A percentile compares a stretch with the other conserved stretches of the same genome.
phyloP scores from a whole-genome alignment of 345 rosid genomes.

The Brassica carinata region DNA sequence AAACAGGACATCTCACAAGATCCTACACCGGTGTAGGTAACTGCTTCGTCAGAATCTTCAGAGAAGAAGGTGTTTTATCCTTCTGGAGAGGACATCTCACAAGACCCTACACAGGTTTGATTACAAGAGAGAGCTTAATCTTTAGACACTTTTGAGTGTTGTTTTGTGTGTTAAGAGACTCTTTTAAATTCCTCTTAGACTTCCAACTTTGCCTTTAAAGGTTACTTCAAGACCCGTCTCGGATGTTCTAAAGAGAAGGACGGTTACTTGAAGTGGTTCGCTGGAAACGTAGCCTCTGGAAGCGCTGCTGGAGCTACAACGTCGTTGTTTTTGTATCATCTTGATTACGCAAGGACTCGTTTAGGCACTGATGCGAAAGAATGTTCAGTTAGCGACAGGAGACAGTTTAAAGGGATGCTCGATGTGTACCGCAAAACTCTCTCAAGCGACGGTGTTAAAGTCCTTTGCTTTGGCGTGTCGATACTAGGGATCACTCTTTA shows the following conservation, averaged over 20 bases:
- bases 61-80: slow-evolving; percentile 34
- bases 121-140: too few relatives aligned
- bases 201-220: slow-evolving; percentile 94
- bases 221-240: slow-evolving; percentile 77
- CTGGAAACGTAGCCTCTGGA: slow-evolving; percentile 87
- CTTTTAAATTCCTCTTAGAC: slow-evolving; percentile 71
- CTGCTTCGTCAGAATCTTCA: slow-evolving; percentile 72
- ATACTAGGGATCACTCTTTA: slow-evolving; percentile 85
- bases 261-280: slow-evolving; percentile 80
- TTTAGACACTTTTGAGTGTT: too few relatives aligned
- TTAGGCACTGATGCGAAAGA: slow-evolving; percentile 81
- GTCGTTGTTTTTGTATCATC: slow-evolving; percentile 76
- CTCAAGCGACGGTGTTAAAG: slow-evolving; percentile 67
- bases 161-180: neutral
- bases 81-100: slow-evolving; percentile 75
- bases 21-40: slow-evolving; percentile 69
- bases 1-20: slow-evolving; percentile 64
- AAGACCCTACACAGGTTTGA: slow-evolving; percentile 69
- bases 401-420: slow-evolving; percentile 74
- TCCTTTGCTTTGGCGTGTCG: slow-evolving; percentile 84
- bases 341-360: slow-evolving; percentile 88
- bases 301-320: slow-evolving; percentile 98
- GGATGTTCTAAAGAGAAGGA: slow-evolving; percentile 85
- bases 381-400: slow-evolving; percentile 52
- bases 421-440: slow-evolving; percentile 84